Conservation (phyloP, 768 basidiomycete genomes). For the Boletus pseudo-olivaceus region DNA sequence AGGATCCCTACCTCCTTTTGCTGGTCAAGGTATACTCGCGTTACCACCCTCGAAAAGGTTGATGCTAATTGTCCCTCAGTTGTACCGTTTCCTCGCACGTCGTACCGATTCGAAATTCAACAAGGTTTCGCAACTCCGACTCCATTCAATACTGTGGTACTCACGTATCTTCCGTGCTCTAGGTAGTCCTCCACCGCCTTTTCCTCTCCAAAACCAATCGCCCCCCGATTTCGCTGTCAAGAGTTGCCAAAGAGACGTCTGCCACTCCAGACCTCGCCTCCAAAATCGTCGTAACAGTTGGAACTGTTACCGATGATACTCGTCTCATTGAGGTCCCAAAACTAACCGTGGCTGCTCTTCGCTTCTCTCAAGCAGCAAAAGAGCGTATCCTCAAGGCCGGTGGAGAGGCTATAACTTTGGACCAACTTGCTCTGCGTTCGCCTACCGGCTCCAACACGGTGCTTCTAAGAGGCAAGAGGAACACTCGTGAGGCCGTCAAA, state of each 20-base stretch:
- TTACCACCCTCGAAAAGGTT: slow-evolving; percentile 1
- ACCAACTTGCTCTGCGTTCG: slow-evolving; percentile 92
- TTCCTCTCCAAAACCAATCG: slow-evolving; percentile 98
- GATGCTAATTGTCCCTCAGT: slow-evolving; percentile 43
- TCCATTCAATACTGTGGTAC: background rate
- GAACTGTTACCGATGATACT: slow-evolving; percentile 93
- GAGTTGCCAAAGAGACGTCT: slow-evolving; percentile 80
- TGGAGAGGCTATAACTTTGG: slow-evolving; percentile 91
- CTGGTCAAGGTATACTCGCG: slow-evolving; percentile 81
- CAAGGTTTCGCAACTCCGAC: slow-evolving; percentile 54
- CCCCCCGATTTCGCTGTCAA: slow-evolving; percentile 91
- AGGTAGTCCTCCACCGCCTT: slow-evolving; percentile 93
- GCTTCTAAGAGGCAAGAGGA: slow-evolving; percentile 88
- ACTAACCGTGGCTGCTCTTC: slow-evolving; percentile 88
- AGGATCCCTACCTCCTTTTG: slow-evolving; percentile 98
- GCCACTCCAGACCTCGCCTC: slow-evolving; percentile 61
- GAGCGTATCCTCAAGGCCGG: slow-evolving; percentile 95
- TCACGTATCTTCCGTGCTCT: slow-evolving; percentile 19
- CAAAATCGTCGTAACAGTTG: slow-evolving; percentile 87
- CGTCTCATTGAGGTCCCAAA: slow-evolving; percentile 85
- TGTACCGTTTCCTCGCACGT: slow-evolving; percentile 98
- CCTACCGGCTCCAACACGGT: slow-evolving; percentile 96
- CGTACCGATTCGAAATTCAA: slow-evolving; percentile 96
- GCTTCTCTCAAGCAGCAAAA: slow-evolving; percentile 89
- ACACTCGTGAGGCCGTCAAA: slow-evolving; percentile 89